Percentiles rank a stretch among this genome's conserved stretches.
Conservation (phyloP, 2,329 filamentous ascomycete species). For the Acarospora socialis region DNA sequence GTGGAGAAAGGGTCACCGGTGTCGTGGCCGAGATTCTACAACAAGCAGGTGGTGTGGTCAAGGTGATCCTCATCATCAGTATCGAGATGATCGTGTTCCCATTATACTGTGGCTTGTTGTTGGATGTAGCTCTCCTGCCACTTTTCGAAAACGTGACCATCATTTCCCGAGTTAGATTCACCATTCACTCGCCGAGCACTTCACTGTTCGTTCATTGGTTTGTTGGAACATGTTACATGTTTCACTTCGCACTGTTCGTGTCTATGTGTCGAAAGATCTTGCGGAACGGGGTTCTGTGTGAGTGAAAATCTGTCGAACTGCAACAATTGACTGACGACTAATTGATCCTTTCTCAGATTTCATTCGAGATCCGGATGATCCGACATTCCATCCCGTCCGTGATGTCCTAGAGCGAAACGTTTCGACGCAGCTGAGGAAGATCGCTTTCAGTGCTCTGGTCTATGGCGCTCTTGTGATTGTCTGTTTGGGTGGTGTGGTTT, state of each 20-base stretch:
- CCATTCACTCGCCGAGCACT: slow-evolving; percentile 63
- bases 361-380: slow-evolving; percentile 94
- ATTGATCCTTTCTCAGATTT: slow-evolving; percentile 47
- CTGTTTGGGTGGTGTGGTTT: slow-evolving; percentile 89
- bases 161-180: slow-evolving; percentile 63
- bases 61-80: slow-evolving; percentile 94
- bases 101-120: slow-evolving; percentile 80
- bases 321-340: slow-evolving; percentile 7
- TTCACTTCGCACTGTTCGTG: slow-evolving; percentile 96
- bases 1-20: slow-evolving; percentile 50
- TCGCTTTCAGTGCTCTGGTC: slow-evolving; percentile 86
- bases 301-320: slow-evolving; percentile 26
- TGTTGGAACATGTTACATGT: slow-evolving; percentile 97
- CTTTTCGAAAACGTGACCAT: slow-evolving; percentile 74
- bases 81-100: slow-evolving; percentile 99
- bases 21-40: slow-evolving; percentile 68
- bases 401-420: slow-evolving; percentile 91
- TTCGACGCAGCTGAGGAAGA: slow-evolving; percentile 85
- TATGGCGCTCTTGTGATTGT: slow-evolving; percentile 87
- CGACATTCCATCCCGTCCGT: slow-evolving; percentile 92
- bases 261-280: slow-evolving; percentile 98
- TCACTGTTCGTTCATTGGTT: slow-evolving; percentile 98
- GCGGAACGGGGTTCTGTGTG: slow-evolving; percentile 82
- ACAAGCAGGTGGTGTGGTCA: slow-evolving; percentile 92
- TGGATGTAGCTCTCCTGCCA: slow-evolving; percentile 78